These are phyloP conservation scores for Suillus discolor DNA, from an alignment of 768 basidiomycete species.

Conservation along the genomic window DNA sequence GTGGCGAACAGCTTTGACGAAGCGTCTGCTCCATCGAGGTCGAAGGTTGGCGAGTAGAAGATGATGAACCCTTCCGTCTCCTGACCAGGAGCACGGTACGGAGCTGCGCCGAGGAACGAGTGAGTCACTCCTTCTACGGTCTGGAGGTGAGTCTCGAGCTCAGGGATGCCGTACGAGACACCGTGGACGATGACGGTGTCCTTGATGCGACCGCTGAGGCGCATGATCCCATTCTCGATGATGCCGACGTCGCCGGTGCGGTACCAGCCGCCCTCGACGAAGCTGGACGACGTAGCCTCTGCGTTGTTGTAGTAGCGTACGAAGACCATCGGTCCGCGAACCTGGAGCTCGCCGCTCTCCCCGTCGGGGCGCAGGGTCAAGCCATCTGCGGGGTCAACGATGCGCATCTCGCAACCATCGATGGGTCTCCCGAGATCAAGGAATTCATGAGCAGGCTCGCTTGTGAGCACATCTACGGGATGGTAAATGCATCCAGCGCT, in stretches of 20 bases:
- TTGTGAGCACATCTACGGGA: slow-evolving; percentile 25
- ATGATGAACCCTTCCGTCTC: slow-evolving; percentile 44
- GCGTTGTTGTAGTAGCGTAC: slow-evolving; percentile 51
- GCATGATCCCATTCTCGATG: slow-evolving; percentile 36
- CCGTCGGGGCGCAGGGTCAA: slow-evolving; percentile 26
- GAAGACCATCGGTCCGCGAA: slow-evolving; percentile 44
- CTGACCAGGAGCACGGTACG: slow-evolving; percentile 37
- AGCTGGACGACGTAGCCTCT: slow-evolving; percentile 47
- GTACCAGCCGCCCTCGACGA: slow-evolving; percentile 56
- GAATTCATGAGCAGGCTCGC: slow-evolving; percentile 31
- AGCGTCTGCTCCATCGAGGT: slow-evolving; percentile 27
- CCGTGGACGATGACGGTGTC: slow-evolving; percentile 44
- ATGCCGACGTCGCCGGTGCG: slow-evolving; percentile 59
- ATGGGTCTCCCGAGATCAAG: slow-evolving; percentile 38
- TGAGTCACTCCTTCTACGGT: slow-evolving; percentile 36
- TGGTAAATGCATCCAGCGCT: slow-evolving; percentile 45
- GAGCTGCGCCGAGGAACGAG: slow-evolving; percentile 36
- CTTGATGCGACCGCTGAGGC: slow-evolving; percentile 42
- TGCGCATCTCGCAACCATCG: slow-evolving; percentile 37
- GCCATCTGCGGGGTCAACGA: slow-evolving; percentile 33
- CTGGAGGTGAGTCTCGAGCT: slow-evolving; percentile 40
- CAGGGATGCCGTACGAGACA: slow-evolving; percentile 39
- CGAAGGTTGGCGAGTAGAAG: slow-evolving; percentile 36
- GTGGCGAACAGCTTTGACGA: slow-evolving; percentile 26
- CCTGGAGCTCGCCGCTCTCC: slow-evolving; percentile 41